Evolutionary conservation across 139 green algal species (phyloP).

Genomic region (Chara braunii): DNA sequence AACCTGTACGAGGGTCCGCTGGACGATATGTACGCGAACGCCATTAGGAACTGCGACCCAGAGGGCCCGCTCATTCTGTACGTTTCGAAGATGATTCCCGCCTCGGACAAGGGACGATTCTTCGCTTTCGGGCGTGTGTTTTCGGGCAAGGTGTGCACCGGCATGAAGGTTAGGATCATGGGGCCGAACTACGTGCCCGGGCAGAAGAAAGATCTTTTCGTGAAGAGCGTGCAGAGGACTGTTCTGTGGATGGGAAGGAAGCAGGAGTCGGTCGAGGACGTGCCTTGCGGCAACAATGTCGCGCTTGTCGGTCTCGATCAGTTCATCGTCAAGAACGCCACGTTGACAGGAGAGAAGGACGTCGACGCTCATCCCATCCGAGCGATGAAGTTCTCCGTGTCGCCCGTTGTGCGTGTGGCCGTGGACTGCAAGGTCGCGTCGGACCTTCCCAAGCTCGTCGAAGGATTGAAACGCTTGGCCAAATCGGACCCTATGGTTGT

Average conservation of each 20-base stretch:
- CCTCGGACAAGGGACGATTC: constrained; percentile 95
- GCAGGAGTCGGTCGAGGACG: constrained; percentile 95
- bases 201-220: constrained; percentile 98
- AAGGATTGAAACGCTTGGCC: constrained; percentile 94
- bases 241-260: constrained; percentile 97
- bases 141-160: constrained; percentile 77
- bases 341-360: constrained; percentile 74
- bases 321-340: constrained; percentile 99
- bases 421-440: constrained; percentile 89
- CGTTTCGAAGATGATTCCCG: constrained; percentile 99
- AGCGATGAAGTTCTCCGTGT: constrained; percentile 99
- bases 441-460: constrained; percentile 98
- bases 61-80: constrained; percentile 97
- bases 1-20: constrained; percentile 95
- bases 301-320: constrained; percentile 95
- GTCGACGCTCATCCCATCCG: constrained; percentile 93
- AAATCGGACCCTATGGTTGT: constrained; percentile 98
- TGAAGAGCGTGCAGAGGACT: constrained; percentile 97
- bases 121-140: constrained; percentile 98
- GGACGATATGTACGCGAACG: constrained; percentile 85
- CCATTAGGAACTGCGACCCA: constrained; percentile 91
- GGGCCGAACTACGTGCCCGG: constrained; percentile 95
- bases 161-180: constrained; percentile 98
- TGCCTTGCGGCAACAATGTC: constrained; percentile 97
- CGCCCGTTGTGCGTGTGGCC: constrained; percentile 84